A percentile compares a stretch with the other conserved stretches of the same genome.
phyloP scores from a whole-genome alignment of 306 rosid genomes.

The Psophocarpus tetragonolobus region DNA sequence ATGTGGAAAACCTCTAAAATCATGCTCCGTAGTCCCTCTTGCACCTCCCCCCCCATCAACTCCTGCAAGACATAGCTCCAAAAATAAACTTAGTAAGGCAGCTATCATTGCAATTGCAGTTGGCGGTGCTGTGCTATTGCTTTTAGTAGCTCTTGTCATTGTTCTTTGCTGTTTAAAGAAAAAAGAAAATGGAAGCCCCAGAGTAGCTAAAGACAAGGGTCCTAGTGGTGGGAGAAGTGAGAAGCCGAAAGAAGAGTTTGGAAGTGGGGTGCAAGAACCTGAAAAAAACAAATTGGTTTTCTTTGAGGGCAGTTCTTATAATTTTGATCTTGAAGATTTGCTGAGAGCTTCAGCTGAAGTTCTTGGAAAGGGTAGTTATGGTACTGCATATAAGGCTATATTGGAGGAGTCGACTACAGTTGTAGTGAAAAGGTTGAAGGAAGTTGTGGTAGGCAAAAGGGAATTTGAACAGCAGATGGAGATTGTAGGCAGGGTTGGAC shows the following conservation, averaged over 20 bases:
- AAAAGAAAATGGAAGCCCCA: slow-evolving; percentile 48
- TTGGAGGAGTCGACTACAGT: slow-evolving; percentile 84
- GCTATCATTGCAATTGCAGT: slow-evolving; percentile 82
- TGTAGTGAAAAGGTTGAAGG: slow-evolving; percentile 87
- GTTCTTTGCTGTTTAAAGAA: slow-evolving; percentile 68
- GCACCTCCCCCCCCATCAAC: slow-evolving; percentile 47
- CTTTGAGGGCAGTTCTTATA: slow-evolving; percentile 81
- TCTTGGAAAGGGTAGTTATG: slow-evolving; percentile 88
- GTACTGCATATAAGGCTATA: slow-evolving; percentile 85
- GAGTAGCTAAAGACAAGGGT: slow-evolving; percentile 58
- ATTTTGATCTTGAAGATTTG: slow-evolving; percentile 86
- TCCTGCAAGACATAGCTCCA: slow-evolving; percentile 52
- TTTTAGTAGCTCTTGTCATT: slow-evolving; percentile 52
- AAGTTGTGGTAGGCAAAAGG: slow-evolving; percentile 73
- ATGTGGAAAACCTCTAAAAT: slow-evolving; percentile 80
- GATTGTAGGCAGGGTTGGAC: slow-evolving; percentile 67
- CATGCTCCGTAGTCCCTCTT: slow-evolving; percentile 51
- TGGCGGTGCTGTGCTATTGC: slow-evolving; percentile 62
- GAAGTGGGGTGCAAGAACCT: slow-evolving; percentile 88
- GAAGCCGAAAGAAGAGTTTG: slow-evolving; percentile 82
- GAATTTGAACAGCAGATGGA: slow-evolving; percentile 89
- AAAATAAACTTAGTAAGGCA: slow-evolving; percentile 58
- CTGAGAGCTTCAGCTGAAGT: slow-evolving; percentile 90
- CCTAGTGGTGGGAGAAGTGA: slow-evolving; percentile 69
- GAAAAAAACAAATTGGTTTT: slow-evolving; percentile 84